Evolutionary conservation across 306 rosid genomes (phyloP).

Genomic region (Corylus avellana): DNA sequence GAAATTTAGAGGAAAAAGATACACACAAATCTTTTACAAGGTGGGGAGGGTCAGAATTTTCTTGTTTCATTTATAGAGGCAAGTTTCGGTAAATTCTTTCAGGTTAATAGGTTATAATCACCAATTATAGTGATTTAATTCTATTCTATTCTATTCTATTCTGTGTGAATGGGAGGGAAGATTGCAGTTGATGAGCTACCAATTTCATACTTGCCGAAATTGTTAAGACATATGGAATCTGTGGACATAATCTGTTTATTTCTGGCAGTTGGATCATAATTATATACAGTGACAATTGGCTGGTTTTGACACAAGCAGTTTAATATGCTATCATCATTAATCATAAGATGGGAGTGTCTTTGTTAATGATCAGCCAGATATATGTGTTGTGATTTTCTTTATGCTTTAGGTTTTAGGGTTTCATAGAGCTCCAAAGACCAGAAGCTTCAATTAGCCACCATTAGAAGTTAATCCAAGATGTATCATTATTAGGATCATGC

Average conservation of each 20-base stretch:
- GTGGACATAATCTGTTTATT: not conserved
- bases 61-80: conserved; percentile 2
- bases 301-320: not conserved
- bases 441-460: too few relatives aligned
- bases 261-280: not conserved
- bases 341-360: not conserved
- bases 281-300: not conserved
- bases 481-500: too few relatives aligned
- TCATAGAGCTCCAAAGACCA: too few relatives aligned
- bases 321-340: too few relatives aligned
- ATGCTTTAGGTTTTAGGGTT: not conserved
- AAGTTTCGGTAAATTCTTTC: conserved; percentile 25
- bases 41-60: conserved; percentile 9
- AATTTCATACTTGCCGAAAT: not conserved
- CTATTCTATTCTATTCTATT: not conserved
- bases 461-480: too few relatives aligned
- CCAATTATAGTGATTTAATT: not conserved
- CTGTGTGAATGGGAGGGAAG: not conserved
- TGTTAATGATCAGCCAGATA: not conserved
- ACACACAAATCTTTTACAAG: not conserved
- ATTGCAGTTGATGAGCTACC: not conserved
- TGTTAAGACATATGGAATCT: not conserved
- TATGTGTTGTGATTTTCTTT: not conserved
- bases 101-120: not conserved
- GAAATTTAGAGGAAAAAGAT: not conserved